Base-by-base conservation (phyloP, 257 asterid genomes). In the Galeopsis tetrahit region DNA sequence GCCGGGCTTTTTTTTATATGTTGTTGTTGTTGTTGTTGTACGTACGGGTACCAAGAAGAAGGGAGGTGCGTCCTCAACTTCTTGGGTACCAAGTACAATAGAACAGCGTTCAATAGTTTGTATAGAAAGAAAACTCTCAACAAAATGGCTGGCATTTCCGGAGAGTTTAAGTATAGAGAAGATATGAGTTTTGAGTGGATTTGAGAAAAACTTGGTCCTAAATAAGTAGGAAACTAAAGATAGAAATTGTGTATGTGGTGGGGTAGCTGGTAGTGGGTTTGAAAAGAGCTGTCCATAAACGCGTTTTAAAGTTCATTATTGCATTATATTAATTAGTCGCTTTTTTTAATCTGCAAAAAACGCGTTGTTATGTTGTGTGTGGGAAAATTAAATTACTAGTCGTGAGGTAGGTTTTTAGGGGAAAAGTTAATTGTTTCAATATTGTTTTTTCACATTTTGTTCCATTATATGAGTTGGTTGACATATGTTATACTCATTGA, bases 71-170 rank as follows among this genome's bases (percentile, higher is more conserved):
- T 15, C 66, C 85, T 63, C 73, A 82, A 17, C 81, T 84, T 85
- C 83, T 85, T 80, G 63, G 91, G 88, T 17, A 82, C 82, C 57
- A 85, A 60, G 70, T 79, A 81, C 49, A 71, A 63, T 35, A 83
- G 14, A 14, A 83, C n/a, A 8, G 84, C 56, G 77, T 77, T 76
- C 11, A 86, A 35, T 79, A 85, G 83, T 34, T 82, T 80, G 81
- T 84, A 80, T 1, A 81, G 46, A 13, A 78, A 81, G 48, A 80
- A 79, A 57, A 75, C 74, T 65, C 82, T 75, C 49, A 78, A 68
- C 17, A 85, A 80, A 68, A 73, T 61, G 76, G 75, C 17, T 59
- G 95, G 68, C 83, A 83, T 85, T 72, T 76, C 53, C 7, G 17
- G 43, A 21, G 40, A 59, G 33, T 31, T 31, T 65, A 4, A 43